Evolutionary conservation across 2,329 filamentous ascomycete genomes (phyloP).

Genomic region (Penicillium griseofulvum): DNA sequence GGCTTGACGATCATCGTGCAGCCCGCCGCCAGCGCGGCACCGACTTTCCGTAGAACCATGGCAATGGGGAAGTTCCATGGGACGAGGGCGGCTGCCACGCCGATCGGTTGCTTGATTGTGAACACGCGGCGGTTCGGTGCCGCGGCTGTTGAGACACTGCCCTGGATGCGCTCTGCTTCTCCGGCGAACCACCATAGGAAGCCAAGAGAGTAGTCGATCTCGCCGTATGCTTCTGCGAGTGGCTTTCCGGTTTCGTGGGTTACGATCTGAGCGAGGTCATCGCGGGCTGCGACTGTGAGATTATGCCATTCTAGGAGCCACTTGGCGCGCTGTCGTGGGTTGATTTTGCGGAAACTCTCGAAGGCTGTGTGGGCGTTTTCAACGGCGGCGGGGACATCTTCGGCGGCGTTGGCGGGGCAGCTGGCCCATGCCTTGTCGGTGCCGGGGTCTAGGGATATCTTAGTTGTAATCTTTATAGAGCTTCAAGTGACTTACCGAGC

Average conservation of each 20-base stretch:
- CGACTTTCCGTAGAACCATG: slow-evolving; percentile 66
- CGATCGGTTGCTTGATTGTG: slow-evolving; percentile 72
- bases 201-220: slow-evolving; percentile 55
- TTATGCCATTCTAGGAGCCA: slow-evolving; percentile 64
- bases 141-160: slow-evolving; percentile 59
- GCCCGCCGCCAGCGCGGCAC: slow-evolving; percentile 67
- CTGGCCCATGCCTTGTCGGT: slow-evolving; percentile 52
- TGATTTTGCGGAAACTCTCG: slow-evolving; percentile 57
- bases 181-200: slow-evolving; percentile 61
- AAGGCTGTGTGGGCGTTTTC: slow-evolving; percentile 61
- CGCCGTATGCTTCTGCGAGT: slow-evolving; percentile 52
- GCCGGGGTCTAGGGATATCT: slow-evolving; percentile 47
- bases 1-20: slow-evolving; percentile 74
- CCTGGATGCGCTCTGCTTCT: slow-evolving; percentile 62
- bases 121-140: slow-evolving; percentile 64
- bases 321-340: slow-evolving; percentile 60
- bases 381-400: slow-evolving; percentile 62
- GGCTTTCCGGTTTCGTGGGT: slow-evolving; percentile 63
- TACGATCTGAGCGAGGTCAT: slow-evolving; percentile 62
- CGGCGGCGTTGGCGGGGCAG: slow-evolving; percentile 50
- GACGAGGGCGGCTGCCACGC: slow-evolving; percentile 65
- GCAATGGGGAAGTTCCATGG: slow-evolving; percentile 73
- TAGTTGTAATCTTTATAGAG: not conserved
- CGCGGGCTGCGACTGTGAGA: slow-evolving; percentile 60
- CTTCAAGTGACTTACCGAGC: slow-evolving; percentile 32